phyloP scores from a whole-genome alignment of 1,139 yeast species.

The Tardiomyces depauwii region DNA sequence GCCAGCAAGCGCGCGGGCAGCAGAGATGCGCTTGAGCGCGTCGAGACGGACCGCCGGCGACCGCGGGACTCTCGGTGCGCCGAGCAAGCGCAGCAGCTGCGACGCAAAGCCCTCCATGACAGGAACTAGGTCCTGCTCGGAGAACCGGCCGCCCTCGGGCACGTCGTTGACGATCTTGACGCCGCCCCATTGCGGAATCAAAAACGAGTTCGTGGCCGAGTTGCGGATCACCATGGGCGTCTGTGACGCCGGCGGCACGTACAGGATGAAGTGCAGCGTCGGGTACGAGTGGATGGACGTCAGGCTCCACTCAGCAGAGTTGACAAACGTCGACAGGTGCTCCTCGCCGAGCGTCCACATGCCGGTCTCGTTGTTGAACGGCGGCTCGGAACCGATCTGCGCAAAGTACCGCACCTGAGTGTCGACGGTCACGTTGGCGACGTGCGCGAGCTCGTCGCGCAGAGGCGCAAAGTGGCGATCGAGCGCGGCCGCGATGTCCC shows the following conservation, averaged over 20 bases:
- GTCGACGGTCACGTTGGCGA: constrained; percentile 64
- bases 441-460: constrained; percentile 30
- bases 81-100: constrained; percentile 63
- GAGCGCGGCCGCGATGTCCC: constrained; percentile 45
- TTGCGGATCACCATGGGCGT: constrained; percentile 34
- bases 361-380: constrained; percentile 7
- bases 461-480: constrained; percentile 36
- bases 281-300: constrained; percentile 38
- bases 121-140: constrained; percentile 40
- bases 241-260: constrained; percentile 42
- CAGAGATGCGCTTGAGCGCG: constrained; percentile 47
- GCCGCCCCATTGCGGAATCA: constrained; percentile 91
- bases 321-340: constrained; percentile 59
- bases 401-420: constrained; percentile 71
- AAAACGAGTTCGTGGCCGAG: constrained; percentile 52
- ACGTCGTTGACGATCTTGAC: constrained; percentile 21
- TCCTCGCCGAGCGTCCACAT: constrained; percentile 16
- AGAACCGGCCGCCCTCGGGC: constrained; percentile 6
- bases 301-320: constrained; percentile 70
- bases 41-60: constrained; percentile 57
- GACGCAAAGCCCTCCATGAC: constrained; percentile 60
- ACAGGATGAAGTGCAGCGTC: constrained; percentile 57
- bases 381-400: constrained; percentile 25
- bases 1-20: constrained; percentile 38
- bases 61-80: constrained; percentile 46